Percentiles rank a stretch among this genome's conserved stretches.
phyloP scores from a whole-genome alignment of 2,329 filamentous ascomycete genomes.

The Talaromyces sp. region DNA sequence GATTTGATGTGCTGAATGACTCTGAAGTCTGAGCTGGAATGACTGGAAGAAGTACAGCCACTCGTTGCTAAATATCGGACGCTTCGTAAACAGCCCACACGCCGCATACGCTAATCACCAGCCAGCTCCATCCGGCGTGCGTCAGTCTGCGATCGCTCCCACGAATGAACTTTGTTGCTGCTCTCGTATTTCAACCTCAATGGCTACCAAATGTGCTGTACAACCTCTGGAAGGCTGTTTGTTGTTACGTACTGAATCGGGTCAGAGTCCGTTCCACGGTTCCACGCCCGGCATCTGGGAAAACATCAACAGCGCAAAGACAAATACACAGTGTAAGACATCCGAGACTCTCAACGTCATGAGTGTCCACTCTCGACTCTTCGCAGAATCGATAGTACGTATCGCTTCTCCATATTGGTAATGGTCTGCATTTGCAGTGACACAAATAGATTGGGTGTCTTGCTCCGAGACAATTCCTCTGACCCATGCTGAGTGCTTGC shows the following conservation, averaged over 20 bases:
- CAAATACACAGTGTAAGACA: background rate
- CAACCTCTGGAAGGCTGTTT: background rate
- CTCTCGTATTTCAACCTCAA: background rate
- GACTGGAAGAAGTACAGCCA: background rate
- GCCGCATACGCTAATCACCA: background rate
- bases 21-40: background rate
- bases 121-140: constrained; percentile 2
- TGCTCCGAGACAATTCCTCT: background rate
- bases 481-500: background rate
- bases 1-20: background rate
- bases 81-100: background rate
- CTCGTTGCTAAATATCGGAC: background rate
- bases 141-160: background rate
- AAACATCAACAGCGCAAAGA: background rate
- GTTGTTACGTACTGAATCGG: background rate
- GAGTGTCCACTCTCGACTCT: background rate
- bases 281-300: background rate
- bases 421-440: background rate
- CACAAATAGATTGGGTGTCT: background rate
- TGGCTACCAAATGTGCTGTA: background rate
- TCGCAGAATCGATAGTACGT: background rate
- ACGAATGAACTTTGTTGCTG: background rate
- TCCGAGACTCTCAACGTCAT: background rate
- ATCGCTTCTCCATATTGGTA: background rate
- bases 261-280: background rate